Conservation (phyloP, 1,139 yeast species). For the Pichia sp. region DNA sequence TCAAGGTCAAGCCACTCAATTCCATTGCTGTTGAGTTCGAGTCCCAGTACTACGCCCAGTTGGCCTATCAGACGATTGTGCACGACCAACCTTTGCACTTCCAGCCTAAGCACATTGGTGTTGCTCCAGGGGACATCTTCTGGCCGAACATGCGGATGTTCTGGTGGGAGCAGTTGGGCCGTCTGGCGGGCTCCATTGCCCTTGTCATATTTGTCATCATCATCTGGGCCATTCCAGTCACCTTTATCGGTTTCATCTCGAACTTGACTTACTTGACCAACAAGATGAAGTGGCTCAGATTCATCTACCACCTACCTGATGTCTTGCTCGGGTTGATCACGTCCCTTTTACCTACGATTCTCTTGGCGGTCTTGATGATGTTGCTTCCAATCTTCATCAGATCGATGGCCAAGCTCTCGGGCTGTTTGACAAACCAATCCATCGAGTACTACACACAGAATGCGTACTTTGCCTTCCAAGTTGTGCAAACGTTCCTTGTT, state of each 20-base stretch:
- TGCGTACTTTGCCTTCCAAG: slow-evolving; percentile 69
- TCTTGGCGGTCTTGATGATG: slow-evolving; percentile 55
- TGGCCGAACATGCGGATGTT: slow-evolving; percentile 71
- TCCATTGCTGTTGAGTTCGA: slow-evolving; percentile 69
- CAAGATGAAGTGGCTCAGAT: slow-evolving; percentile 49
- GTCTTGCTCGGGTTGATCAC: slow-evolving; percentile 49
- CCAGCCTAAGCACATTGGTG: slow-evolving; percentile 49
- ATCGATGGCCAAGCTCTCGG: slow-evolving; percentile 66
- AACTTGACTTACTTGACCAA: slow-evolving; percentile 58
- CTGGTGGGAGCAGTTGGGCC: slow-evolving; percentile 77
- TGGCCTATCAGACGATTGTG: slow-evolving; percentile 57
- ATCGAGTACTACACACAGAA: slow-evolving; percentile 79
- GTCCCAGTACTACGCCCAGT: slow-evolving; percentile 64
- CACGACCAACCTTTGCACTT: slow-evolving; percentile 53
- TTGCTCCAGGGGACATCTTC: slow-evolving; percentile 56
- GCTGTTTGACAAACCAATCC: slow-evolving; percentile 64
- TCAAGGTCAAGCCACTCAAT: slow-evolving; percentile 44
- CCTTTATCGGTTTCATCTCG: slow-evolving; percentile 61
- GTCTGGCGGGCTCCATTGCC: slow-evolving; percentile 54
- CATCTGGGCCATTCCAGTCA: slow-evolving; percentile 68
- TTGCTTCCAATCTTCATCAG: slow-evolving; percentile 78
- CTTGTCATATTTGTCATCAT: slow-evolving; percentile 55
- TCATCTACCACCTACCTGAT: slow-evolving; percentile 52
- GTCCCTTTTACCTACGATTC: slow-evolving; percentile 56
- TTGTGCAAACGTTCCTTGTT: slow-evolving; percentile 77